phyloP scores from a whole-genome alignment of 2,329 filamentous ascomycete genomes.

The Colletotrichum cuscutae region DNA sequence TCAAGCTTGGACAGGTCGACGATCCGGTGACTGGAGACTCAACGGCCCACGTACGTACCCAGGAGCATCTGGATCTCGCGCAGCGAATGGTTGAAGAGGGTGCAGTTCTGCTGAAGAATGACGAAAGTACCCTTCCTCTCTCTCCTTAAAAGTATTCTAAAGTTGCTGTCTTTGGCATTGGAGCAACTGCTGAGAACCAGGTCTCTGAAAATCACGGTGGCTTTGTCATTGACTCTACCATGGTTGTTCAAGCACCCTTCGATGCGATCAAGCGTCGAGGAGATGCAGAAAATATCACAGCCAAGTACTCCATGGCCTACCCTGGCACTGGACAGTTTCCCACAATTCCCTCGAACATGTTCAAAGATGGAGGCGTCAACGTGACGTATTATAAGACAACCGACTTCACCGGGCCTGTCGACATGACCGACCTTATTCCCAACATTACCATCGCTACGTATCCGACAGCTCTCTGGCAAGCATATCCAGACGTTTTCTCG shows the following conservation, averaged over 20 bases:
- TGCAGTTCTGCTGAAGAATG: constrained; percentile 64
- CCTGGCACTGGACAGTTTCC: constrained; percentile 7
- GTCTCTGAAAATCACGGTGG: constrained; percentile 38
- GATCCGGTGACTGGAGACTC: constrained; percentile 31
- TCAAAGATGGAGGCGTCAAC: constrained; percentile 15
- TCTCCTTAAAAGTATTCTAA: constrained; percentile 51
- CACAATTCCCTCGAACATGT: not conserved
- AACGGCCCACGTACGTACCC: not conserved
- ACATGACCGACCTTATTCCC: not conserved
- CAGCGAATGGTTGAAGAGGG: constrained; percentile 18
- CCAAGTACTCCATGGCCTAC: not conserved
- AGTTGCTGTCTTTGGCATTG: constrained; percentile 58
- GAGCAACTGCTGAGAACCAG: constrained; percentile 58
- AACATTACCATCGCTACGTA: not conserved
- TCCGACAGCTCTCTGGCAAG: not conserved
- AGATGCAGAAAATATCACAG: not conserved
- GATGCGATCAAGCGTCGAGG: not conserved
- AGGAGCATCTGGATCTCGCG: not conserved
- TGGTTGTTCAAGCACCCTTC: not conserved
- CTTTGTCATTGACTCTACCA: constrained; percentile 6
- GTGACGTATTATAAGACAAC: constrained; percentile 39
- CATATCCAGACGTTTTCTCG: constrained; percentile 35
- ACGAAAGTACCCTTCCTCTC: constrained; percentile 57
- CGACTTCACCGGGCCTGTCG: not conserved
- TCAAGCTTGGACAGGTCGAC: constrained; percentile 7